Evolutionary conservation across 1,284 basidiomycete species (phyloP), one percentile per base, ranked within the genome.

Genomic region (Melampsora medusae): DNA sequence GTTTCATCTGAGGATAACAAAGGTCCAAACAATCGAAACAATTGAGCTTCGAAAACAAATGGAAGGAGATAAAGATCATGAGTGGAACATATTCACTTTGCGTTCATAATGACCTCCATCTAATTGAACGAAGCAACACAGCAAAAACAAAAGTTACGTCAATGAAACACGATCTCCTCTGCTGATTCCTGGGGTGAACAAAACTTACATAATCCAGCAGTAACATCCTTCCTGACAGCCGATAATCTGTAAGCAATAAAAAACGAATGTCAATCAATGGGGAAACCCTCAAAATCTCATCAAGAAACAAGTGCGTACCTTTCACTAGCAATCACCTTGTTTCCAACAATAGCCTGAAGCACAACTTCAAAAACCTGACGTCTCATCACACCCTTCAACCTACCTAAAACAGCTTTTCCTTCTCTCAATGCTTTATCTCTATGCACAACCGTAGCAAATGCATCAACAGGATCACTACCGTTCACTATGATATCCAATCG

Each of bases 121-220:
- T 53, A 62, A 28, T 19, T 28, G 33, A 48, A 50, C 38, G 38
- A 72, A 60, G 42, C 53, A 49, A 35, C 46, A 42, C 46, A 7
- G 25, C 10, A 33, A 19, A 49, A 71, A 1, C 22, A 62, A 69
- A 80, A n/a, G 60, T 78, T 6, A 78, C 74, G 2, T 79, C 78
- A 1, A 75, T 78, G n/a, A n/a, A n/a, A n/a, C n/a, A 4, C 79
- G 81, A 9, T 53, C 67, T 6, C 12, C 10, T 42, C 38, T 42
- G 1, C 6, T 42, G 38, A 6, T 42, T 42, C 38, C 79, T 78
- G 17, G 79, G 80, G n/a, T 35, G 49, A 59, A 77, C 78, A 78
- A 88, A 93, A 93, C 82, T 93, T 93, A 81, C 97, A 97, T 60
- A 97, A 84, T 0, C 94, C 94, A 17, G 93, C 93, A 0, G 94